Evolutionary conservation across 805 yeast species (phyloP), one percentile per base, ranked within the genome.

Genomic region (Candida odintsovae): DNA sequence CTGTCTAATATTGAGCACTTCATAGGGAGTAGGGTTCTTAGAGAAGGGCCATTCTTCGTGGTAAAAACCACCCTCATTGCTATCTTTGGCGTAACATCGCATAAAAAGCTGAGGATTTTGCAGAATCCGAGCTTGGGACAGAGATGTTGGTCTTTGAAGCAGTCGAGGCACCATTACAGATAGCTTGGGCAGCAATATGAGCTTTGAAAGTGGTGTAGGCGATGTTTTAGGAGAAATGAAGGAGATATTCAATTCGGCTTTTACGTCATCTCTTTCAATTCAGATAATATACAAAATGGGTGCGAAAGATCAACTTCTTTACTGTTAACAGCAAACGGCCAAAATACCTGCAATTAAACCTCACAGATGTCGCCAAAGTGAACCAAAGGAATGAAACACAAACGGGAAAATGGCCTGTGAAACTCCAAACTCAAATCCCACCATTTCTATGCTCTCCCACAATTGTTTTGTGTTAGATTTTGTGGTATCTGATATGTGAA

Each of bases 1-100:
- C 0, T 63, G 61, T 6, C 50, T 50, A 22, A 78, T 57, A 4
- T 75, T 74, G 47, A 89, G 76, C 4, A 89, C 72, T 29, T 86
- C 87, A 56, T 83, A 83, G 0, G 96, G 95, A 0, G 83, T 66
- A 0, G 95, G 90, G 26, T 69, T 57, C 13, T 61, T 60, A 4
- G 67, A 54, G 2, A 63, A 61, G 3, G 96, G 95, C 90, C 90
- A 84, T 21, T 61, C 59, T 26, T 45, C 50, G 37, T 63, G 59
- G 36, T 41, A 49, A 22, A 50, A 44, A 36, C 23, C n/a, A 20
- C 12, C 39, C 8, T 20, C 16, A 12, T 36, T 19, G 23, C 23
- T 36, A 13, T 36, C 39, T 19, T 36, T 36, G 36, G 36, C 36
- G 20, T 33, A 33, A 5, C 36, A 33, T 9, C 36, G 19, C 10